Conservation (phyloP, 2,329 filamentous ascomycete genomes). For the Thielaviopsis euricoi region DNA sequence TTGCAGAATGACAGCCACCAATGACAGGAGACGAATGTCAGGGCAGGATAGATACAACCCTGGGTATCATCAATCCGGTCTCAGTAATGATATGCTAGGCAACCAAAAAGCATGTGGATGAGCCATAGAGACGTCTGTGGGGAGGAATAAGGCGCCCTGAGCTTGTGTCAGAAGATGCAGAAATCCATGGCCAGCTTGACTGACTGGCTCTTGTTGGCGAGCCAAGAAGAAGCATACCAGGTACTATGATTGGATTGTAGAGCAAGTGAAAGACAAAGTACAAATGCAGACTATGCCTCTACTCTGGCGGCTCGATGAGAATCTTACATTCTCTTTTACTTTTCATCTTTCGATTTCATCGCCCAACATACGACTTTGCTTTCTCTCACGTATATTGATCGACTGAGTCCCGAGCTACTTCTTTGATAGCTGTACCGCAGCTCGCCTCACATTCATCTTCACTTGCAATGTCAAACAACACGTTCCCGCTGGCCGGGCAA, state of each 20-base stretch:
- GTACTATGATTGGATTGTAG: neutral
- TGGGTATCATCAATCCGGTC: neutral
- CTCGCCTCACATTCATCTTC: too few species aligned
- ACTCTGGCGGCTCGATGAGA: neutral
- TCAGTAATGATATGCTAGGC: neutral
- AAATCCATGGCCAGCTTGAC: neutral
- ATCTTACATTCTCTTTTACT: neutral
- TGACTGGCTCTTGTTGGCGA: neutral
- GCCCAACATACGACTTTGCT: neutral
- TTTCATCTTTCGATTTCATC: neutral
- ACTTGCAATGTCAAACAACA: constrained; percentile 18
- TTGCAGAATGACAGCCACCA: constrained; percentile 7
- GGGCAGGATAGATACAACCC: neutral
- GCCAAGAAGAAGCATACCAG: neutral
- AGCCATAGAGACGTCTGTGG: too few species aligned
- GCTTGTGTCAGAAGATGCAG: neutral
- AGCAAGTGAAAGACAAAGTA: neutral
- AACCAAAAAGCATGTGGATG: neutral
- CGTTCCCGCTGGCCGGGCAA: constrained; percentile 27
- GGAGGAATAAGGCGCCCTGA: neutral
- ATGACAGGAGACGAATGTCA: neutral
- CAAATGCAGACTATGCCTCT: neutral
- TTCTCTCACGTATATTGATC: neutral
- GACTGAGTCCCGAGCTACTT: too few species aligned
- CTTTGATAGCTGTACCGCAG: too few species aligned